These are phyloP conservation scores for Vinca minor DNA, from an alignment of 257 asterid species.

Conservation along the genomic window DNA sequence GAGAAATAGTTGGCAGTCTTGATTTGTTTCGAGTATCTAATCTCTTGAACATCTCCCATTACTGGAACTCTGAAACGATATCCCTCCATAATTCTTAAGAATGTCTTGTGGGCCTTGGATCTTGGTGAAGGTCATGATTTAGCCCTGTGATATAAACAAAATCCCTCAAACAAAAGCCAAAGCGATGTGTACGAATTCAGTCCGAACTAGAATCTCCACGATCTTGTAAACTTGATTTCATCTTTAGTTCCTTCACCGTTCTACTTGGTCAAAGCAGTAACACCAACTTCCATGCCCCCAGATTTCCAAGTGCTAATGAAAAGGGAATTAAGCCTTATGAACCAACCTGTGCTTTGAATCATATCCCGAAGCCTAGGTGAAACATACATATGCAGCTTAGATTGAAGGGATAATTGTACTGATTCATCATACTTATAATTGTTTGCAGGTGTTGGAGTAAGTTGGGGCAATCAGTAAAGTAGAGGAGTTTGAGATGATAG, in stretches of 20 bases:
- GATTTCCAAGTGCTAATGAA: background rate
- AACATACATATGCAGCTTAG: background rate
- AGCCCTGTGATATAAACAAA: too few species aligned
- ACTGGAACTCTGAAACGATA: background rate
- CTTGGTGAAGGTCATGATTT: background rate
- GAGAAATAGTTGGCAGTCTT: background rate
- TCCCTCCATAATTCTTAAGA: background rate
- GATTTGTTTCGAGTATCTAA: background rate
- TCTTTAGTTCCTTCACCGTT: background rate
- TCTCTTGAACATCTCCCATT: background rate
- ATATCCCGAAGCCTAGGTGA: background rate
- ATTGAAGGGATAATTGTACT: background rate
- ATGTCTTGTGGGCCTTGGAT: background rate
- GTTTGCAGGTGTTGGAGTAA: constrained; percentile 41
- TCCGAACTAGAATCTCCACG: background rate
- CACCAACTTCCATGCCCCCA: background rate
- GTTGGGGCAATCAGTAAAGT: constrained; percentile 23
- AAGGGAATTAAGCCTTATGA: background rate
- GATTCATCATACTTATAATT: too few species aligned
- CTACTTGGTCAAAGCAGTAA: background rate
- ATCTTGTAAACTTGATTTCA: background rate
- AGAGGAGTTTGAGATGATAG: constrained; percentile 16
- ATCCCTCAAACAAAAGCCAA: background rate
- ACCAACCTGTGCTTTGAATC: too few species aligned
- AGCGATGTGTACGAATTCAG: background rate